A percentile compares a stretch with the other conserved stretches of the same genome.
These are phyloP conservation scores for Beta corolliflora DNA, from an alignment of 179 eudicot genomes.

Conservation along the genomic window DNA sequence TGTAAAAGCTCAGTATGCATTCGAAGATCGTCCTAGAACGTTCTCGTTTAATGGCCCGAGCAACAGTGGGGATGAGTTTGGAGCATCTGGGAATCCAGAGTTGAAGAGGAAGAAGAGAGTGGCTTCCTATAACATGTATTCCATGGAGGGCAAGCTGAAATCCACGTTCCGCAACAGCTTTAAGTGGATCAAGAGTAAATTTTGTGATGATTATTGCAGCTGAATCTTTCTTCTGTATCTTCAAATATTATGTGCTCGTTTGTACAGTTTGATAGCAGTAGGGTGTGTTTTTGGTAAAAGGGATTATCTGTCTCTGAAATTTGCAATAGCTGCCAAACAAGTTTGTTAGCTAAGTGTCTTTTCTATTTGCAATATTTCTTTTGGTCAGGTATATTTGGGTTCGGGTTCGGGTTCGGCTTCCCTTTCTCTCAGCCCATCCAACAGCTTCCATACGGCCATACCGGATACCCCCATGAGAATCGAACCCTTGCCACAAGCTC, in stretches of 20 bases:
- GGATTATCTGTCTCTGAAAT: background rate
- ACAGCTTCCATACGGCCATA: too few relatives aligned
- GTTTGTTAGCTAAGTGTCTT: background rate
- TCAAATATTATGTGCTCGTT: constrained; percentile 15
- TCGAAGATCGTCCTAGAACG: constrained; percentile 35
- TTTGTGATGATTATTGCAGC: constrained; percentile 23
- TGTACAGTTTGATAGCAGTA: constrained; percentile 27
- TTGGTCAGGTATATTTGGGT: too few relatives aligned
- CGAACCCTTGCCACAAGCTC: too few relatives aligned
- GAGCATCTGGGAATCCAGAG: constrained; percentile 37
- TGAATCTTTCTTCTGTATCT: background rate
- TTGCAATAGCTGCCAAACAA: background rate
- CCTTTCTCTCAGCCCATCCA: too few relatives aligned
- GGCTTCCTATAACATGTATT: constrained; percentile 46
- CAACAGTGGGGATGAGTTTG: constrained; percentile 40
- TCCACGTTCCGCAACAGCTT: constrained; percentile 42
- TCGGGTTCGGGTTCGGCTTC: too few relatives aligned
- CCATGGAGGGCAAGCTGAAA: constrained; percentile 47
- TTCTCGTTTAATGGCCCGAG: constrained; percentile 47
- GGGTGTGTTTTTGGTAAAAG: background rate
- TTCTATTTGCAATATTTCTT: too few relatives aligned
- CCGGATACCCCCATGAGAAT: too few relatives aligned
- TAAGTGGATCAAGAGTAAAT: constrained; percentile 52
- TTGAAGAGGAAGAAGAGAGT: constrained; percentile 49
- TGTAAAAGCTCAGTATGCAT: constrained; percentile 33